Percentiles rank a stretch among this genome's conserved stretches.
Conservation (phyloP, 1,139 yeast genomes). For the Pichia cactophila region DNA sequence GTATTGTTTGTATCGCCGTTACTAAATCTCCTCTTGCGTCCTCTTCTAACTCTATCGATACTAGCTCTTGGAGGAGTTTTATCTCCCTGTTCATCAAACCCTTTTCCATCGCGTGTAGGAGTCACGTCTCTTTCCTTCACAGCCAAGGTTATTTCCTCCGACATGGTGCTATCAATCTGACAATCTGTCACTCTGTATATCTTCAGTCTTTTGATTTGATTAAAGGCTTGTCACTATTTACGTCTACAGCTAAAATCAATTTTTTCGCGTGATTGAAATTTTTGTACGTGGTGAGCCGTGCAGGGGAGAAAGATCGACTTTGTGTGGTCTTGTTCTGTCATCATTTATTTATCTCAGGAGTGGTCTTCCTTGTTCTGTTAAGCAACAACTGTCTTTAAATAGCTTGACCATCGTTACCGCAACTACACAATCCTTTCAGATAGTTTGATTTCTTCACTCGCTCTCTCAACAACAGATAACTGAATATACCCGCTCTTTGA, state of each 20-base stretch:
- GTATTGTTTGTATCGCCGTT: slow-evolving; percentile 20
- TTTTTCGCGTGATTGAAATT: too few species aligned
- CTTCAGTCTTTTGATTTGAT: not conserved
- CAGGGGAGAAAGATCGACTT: slow-evolving; percentile 7
- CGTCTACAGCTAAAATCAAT: not conserved
- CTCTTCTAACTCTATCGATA: slow-evolving; percentile 4
- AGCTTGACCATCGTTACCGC: not conserved
- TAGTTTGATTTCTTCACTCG: not conserved
- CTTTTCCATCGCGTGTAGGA: slow-evolving; percentile 17
- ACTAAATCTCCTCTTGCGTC: slow-evolving; percentile 24
- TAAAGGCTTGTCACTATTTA: not conserved
- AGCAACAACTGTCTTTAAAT: not conserved
- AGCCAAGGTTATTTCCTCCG: not conserved
- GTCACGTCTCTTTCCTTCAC: slow-evolving; percentile 4
- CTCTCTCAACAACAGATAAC: not conserved
- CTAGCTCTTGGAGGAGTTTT: slow-evolving; percentile 11
- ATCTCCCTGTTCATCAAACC: slow-evolving; percentile 5
- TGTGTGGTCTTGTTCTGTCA: slow-evolving; percentile 25
- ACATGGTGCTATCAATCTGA: slow-evolving; percentile 6
- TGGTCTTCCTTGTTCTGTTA: not conserved
- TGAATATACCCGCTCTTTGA: not conserved
- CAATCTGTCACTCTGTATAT: not conserved
- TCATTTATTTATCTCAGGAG: slow-evolving; percentile 9
- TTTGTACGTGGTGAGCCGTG: not conserved
- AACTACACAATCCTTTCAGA: not conserved